phyloP scores from a whole-genome alignment of 305 asterid species.

The Coffea humblotiana region DNA sequence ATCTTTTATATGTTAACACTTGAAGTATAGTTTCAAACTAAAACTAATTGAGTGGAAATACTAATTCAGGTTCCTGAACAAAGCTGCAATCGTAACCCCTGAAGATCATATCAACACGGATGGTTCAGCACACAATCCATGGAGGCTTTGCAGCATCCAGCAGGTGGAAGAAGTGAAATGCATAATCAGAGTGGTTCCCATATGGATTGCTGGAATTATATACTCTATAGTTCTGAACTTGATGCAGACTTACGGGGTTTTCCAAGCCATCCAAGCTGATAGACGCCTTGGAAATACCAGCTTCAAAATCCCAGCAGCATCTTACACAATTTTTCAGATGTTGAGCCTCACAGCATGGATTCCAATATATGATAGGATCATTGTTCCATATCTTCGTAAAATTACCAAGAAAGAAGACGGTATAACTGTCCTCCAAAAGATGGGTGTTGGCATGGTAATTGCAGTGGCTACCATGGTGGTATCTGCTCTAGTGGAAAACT shows the following conservation, averaged over 20 bases:
- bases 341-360: conserved; percentile 51
- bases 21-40: too few relatives aligned
- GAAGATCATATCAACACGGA: conserved; percentile 33
- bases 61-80: conserved; percentile 35
- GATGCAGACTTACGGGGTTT: conserved; percentile 23
- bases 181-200: background rate
- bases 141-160: conserved; percentile 44
- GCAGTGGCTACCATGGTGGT: conserved; percentile 34
- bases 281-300: conserved; percentile 29
- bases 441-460: conserved; percentile 46
- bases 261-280: conserved; percentile 54
- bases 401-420: conserved; percentile 39
- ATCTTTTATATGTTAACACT: too few relatives aligned
- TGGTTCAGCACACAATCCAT: conserved; percentile 39
- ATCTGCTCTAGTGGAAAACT: background rate
- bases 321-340: conserved; percentile 48
- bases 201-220: conserved; percentile 7
- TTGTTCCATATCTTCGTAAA: conserved; percentile 40
- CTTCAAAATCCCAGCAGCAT: conserved; percentile 51
- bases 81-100: conserved; percentile 39
- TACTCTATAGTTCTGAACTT: background rate
- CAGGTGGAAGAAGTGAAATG: conserved; percentile 19
- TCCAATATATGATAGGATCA: conserved; percentile 41
- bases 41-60: background rate
- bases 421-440: conserved; percentile 46